Base-by-base conservation (phyloP, 306 rosid genomes). In the Cicer pinnatifidum region DNA sequence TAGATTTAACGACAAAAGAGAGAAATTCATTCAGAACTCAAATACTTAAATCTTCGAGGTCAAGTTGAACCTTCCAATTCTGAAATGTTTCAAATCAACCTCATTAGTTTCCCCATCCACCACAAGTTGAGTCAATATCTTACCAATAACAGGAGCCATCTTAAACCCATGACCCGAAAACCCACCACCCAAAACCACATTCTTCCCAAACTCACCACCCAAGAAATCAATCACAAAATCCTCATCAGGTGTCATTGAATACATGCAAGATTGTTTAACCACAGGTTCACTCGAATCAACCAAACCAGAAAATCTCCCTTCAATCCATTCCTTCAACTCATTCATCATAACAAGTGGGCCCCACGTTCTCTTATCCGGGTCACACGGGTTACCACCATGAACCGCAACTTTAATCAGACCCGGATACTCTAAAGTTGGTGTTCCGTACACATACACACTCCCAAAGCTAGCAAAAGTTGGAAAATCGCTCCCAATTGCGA, bases 161-260 rank as follows among this genome's bases (percentile, higher is more conserved):
- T 94, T 94, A 80, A 94, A 91, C 20, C 98, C 98, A 10, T 94
- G 97, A 51, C 98, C 98, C 0, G 97, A 94, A 79, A 94, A 94
- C 62, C 98, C 98, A 0, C 86, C 92, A 3, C 98, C 98, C 1
- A 91, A 11, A 56, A 91, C 89, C 53, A 94, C 89, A 61, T 94
- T 89, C 52, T 85, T 89, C 59, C 71, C 87, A 7, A 91, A 88
- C 77, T 83, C 86, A 9, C 96, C 90, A 2, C 96, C 97, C 84
- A 94, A 51, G 56, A 88, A 94, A 75, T 91, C 98, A 16, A 94
- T 82, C 67, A 94, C 85, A 37, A 82, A 94, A 66, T 94, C 96
- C 78, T 87, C 95, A 11, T 88, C 96, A 0, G 97, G 95, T 0
- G 94, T 94, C 97, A 87, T 79, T 0, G 98, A 85, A 40, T 94